phyloP scores from a whole-genome alignment of 345 rosid species.

The Mangifera indica region DNA sequence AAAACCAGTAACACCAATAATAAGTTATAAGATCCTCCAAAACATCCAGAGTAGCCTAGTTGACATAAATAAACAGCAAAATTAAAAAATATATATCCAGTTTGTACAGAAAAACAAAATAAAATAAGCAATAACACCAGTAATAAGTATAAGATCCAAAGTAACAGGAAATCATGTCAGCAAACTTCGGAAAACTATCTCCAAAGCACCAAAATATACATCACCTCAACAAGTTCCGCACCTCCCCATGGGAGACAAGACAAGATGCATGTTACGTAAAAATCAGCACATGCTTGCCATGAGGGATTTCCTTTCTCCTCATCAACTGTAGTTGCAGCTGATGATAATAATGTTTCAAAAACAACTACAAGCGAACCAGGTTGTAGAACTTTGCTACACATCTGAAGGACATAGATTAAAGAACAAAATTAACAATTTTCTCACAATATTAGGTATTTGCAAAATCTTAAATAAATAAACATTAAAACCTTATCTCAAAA shows the following conservation, averaged over 20 bases:
- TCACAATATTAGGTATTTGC: neutral
- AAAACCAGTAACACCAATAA: neutral
- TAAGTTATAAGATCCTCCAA: neutral
- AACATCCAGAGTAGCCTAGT: too few species aligned
- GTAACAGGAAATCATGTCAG: conserved; percentile 11
- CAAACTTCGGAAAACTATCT: conserved; percentile 12
- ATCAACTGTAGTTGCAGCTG: conserved; percentile 93
- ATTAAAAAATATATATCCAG: neutral
- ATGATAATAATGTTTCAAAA: conserved; percentile 83
- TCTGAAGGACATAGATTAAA: conserved; percentile 36
- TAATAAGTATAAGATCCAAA: conserved; percentile 4
- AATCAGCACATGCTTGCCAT: conserved; percentile 97
- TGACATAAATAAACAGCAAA: neutral
- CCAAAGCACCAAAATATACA: conserved; percentile 13
- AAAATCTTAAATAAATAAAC: neutral
- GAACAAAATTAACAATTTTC: neutral
- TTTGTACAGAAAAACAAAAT: neutral
- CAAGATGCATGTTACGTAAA: conserved; percentile 82
- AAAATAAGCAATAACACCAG: neutral
- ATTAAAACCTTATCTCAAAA: too few species aligned
- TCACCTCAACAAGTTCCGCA: conserved; percentile 90
- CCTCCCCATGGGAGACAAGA: conserved; percentile 99
- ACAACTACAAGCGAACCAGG: conserved; percentile 82
- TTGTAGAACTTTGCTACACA: conserved; percentile 96
- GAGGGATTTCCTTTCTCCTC: conserved; percentile 98